Conservation (phyloP, 2,329 filamentous ascomycete genomes). For the Paecilomyces sp. region DNA sequence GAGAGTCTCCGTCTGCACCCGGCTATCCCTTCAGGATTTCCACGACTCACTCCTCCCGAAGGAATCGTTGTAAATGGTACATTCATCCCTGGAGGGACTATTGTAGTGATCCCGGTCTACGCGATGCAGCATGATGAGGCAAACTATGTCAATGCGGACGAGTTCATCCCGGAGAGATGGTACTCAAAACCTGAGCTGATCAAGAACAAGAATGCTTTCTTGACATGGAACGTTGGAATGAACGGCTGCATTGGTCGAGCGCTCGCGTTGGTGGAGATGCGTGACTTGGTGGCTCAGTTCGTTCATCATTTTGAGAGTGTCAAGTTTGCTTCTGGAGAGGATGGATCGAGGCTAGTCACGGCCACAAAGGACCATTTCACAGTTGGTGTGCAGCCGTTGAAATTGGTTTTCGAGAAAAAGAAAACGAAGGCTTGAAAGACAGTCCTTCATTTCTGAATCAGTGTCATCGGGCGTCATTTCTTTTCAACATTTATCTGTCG, state of each 20-base stretch:
- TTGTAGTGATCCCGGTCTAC: background rate
- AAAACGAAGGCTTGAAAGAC: background rate
- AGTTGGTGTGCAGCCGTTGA: background rate
- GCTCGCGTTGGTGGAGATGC: background rate
- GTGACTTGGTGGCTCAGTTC: background rate
- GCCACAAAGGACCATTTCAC: background rate
- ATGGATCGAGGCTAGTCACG: background rate
- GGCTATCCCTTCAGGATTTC: background rate
- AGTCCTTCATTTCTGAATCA: background rate
- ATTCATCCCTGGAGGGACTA: background rate
- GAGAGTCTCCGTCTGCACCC: background rate
- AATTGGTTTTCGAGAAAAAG: background rate
- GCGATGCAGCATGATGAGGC: background rate
- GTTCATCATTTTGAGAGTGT: background rate
- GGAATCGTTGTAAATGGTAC: background rate
- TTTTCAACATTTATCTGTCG: too few species aligned
- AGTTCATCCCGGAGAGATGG: slow-evolving; percentile 3
- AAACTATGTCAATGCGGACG: background rate
- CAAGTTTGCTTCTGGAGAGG: background rate
- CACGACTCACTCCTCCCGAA: background rate
- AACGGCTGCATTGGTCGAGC: background rate
- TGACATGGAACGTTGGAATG: background rate
- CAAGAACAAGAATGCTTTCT: background rate
- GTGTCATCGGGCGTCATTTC: too few species aligned
- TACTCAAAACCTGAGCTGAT: background rate